phyloP scores from a whole-genome alignment of 257 asterid species.

The Leonotis leonurus region DNA sequence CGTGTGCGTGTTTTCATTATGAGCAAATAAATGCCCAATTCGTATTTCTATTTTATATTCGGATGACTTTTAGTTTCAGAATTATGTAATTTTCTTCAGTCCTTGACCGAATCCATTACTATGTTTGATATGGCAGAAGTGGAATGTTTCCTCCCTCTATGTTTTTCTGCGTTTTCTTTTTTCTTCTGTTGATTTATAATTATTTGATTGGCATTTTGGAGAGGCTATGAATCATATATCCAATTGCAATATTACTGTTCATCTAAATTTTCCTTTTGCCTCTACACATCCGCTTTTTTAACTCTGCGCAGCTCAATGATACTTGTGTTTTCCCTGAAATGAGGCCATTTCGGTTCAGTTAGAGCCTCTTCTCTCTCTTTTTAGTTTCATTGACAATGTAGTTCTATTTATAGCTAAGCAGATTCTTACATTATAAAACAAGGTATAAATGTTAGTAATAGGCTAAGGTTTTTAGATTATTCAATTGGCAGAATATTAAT shows the following conservation, averaged over 20 bases:
- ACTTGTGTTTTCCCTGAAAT: background rate
- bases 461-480: too few species aligned
- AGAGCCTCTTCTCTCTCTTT: background rate
- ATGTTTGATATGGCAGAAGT: background rate
- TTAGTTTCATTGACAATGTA: background rate
- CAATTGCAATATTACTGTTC: background rate
- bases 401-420: background rate
- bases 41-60: background rate
- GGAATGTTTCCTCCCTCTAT: background rate
- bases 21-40: background rate
- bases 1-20: background rate
- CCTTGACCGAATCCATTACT: background rate
- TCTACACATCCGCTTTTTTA: background rate
- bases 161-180: too few species aligned
- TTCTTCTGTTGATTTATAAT: background rate
- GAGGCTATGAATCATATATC: background rate
- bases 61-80: slow-evolving; percentile 1
- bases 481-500: too few species aligned
- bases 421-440: background rate
- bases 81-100: background rate
- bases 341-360: background rate
- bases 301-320: background rate
- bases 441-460: too few species aligned
- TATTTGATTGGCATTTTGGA: background rate
- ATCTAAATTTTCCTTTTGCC: background rate